These are phyloP conservation scores for Penicillium sp. DNA, from an alignment of 2,329 filamentous ascomycete genomes.

Conservation along the genomic window DNA sequence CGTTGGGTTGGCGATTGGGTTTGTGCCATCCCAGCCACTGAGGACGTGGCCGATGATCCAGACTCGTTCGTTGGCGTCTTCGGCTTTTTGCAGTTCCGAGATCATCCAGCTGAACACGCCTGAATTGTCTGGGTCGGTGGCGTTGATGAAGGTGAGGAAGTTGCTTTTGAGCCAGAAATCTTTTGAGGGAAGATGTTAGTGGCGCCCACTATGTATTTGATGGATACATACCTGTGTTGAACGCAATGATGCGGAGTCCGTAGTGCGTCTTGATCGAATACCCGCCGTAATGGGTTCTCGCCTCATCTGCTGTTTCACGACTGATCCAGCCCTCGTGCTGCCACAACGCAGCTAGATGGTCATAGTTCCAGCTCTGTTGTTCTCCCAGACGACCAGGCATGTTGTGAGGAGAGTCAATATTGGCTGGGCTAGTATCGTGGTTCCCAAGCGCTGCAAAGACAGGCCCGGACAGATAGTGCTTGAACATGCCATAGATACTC, in stretches of 20 bases:
- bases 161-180: conserved; percentile 40
- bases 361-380: conserved; percentile 61
- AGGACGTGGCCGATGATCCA: conserved; percentile 59
- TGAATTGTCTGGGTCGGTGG: conserved; percentile 52
- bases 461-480: conserved; percentile 57
- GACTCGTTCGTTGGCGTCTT: conserved; percentile 54
- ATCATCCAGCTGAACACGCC: conserved; percentile 54
- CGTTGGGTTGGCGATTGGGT: conserved; percentile 55
- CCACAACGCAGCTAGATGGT: conserved; percentile 58
- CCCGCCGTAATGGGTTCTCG: conserved; percentile 56
- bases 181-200: neutral
- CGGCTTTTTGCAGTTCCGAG: conserved; percentile 54
- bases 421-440: conserved; percentile 58
- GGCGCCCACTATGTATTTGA: conserved; percentile 18
- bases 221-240: conserved; percentile 52
- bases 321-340: conserved; percentile 59
- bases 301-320: conserved; percentile 46
- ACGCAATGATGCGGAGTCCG: conserved; percentile 54
- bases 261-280: conserved; percentile 58
- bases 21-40: conserved; percentile 58
- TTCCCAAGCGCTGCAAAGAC: conserved; percentile 60
- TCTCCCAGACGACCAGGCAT: conserved; percentile 55
- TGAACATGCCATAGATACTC: conserved; percentile 57
- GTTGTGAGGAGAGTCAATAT: conserved; percentile 55
- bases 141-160: conserved; percentile 55